Conservation (phyloP, 805 yeast species). For the Candida tammaniensis region DNA sequence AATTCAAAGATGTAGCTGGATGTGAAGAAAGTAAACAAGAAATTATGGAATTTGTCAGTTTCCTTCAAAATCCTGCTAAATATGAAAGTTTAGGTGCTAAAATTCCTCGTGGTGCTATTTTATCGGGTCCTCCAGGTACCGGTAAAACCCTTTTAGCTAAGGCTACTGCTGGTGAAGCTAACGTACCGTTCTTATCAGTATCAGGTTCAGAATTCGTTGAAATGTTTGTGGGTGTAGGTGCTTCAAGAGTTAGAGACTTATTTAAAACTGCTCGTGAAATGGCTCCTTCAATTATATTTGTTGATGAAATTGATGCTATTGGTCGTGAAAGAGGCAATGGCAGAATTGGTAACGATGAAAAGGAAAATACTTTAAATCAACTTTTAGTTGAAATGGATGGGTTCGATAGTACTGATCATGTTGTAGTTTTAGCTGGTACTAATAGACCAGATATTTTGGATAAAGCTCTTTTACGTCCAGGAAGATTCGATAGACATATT, state of each 20-base stretch:
- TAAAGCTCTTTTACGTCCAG: constrained; percentile 88
- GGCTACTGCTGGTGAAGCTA: constrained; percentile 97
- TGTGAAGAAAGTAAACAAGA: constrained; percentile 93
- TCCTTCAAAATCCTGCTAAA: constrained; percentile 78
- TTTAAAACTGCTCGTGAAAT: constrained; percentile 85
- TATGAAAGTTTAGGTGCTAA: constrained; percentile 89
- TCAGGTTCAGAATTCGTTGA: constrained; percentile 96
- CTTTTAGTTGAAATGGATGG: constrained; percentile 96
- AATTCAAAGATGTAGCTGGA: constrained; percentile 90
- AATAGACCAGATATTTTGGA: constrained; percentile 90
- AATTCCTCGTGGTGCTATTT: constrained; percentile 92
- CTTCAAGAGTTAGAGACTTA: constrained; percentile 88
- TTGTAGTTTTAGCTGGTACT: constrained; percentile 93
- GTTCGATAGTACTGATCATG: constrained; percentile 81
- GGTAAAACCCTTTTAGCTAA: constrained; percentile 92
- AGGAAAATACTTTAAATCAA: constrained; percentile 91
- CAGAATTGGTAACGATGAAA: constrained; percentile 81
- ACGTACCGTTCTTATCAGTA: constrained; percentile 87
- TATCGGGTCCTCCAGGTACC: constrained; percentile 96
- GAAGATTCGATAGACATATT: constrained; percentile 90
- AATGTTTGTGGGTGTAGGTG: constrained; percentile 97
- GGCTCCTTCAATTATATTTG: constrained; percentile 88
- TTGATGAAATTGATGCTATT: constrained; percentile 95
- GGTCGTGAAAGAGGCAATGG: constrained; percentile 80
- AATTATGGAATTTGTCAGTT: constrained; percentile 92